Percentiles rank a stretch among this genome's conserved stretches.
phyloP scores from a whole-genome alignment of 768 basidiomycete species.

The Omphalotus guepiniiformis region DNA sequence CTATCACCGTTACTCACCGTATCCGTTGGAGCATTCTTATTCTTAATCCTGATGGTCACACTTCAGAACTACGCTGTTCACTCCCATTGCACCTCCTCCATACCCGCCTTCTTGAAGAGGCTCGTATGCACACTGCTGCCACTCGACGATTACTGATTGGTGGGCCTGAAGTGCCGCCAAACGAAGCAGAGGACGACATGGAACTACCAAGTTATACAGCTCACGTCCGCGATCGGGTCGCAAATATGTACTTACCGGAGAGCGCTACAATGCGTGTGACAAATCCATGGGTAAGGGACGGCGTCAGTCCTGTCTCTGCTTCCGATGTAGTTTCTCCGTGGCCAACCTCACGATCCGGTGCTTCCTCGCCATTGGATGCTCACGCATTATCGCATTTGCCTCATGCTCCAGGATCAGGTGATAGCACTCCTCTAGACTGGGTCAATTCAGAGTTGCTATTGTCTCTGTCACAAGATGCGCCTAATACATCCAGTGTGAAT shows the following conservation, averaged over 20 bases:
- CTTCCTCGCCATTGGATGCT: slow-evolving; percentile 36
- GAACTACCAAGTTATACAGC: slow-evolving; percentile 87
- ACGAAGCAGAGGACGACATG: slow-evolving; percentile 54
- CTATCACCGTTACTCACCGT: slow-evolving; percentile 72
- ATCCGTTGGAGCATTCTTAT: slow-evolving; percentile 79
- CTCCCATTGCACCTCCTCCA: slow-evolving; percentile 86
- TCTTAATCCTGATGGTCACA: slow-evolving; percentile 85
- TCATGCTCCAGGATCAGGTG: slow-evolving; percentile 39
- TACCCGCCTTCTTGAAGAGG: slow-evolving; percentile 66
- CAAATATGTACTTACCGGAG: slow-evolving; percentile 69
- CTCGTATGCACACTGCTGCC: slow-evolving; percentile 62
- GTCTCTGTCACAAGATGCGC: slow-evolving; percentile 40
- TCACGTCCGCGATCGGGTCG: slow-evolving; percentile 88
- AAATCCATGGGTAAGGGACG: slow-evolving; percentile 55
- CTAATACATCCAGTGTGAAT: slow-evolving; percentile 23
- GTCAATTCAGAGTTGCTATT: slow-evolving; percentile 82
- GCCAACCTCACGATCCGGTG: slow-evolving; percentile 25
- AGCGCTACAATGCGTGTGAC: slow-evolving; percentile 56
- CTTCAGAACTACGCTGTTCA: slow-evolving; percentile 92
- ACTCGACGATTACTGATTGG: slow-evolving; percentile 70
- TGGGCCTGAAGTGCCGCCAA: slow-evolving; percentile 29
- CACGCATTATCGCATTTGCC: slow-evolving; percentile 39
- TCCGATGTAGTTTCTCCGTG: slow-evolving; percentile 17
- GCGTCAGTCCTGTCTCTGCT: slow-evolving; percentile 31
- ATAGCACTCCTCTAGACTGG: slow-evolving; percentile 60